A percentile compares a stretch with the other conserved stretches of the same genome.
Conservation (phyloP, 2,329 filamentous ascomycete species). For the Sporothrix pseudoabietina region DNA sequence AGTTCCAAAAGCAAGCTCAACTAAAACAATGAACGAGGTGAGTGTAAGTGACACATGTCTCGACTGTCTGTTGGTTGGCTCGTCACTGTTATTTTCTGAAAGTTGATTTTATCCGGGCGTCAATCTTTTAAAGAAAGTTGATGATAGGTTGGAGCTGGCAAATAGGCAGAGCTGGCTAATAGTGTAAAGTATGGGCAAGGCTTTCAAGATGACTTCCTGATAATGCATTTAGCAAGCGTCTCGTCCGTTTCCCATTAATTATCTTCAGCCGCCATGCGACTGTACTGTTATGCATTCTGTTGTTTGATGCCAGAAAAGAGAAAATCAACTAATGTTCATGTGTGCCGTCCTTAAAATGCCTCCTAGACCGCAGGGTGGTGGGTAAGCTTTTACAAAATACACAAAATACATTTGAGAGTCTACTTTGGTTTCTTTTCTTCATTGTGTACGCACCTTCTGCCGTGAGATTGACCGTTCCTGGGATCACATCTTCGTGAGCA, state of each 20-base stretch:
- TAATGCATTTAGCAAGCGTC: too few relatives aligned
- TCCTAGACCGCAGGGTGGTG: too few relatives aligned
- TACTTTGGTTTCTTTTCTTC: not conserved
- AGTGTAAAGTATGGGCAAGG: not conserved
- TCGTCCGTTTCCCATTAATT: too few relatives aligned
- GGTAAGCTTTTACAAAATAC: too few relatives aligned
- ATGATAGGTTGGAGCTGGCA: not conserved
- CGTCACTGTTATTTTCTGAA: not conserved
- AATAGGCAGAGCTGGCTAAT: not conserved
- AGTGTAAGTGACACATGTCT: not conserved
- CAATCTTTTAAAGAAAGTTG: not conserved
- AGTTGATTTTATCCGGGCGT: not conserved
- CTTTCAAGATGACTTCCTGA: too few relatives aligned
- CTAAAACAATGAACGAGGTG: not conserved
- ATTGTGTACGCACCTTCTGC: conserved; percentile 36
- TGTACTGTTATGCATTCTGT: too few relatives aligned
- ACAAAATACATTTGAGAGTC: too few relatives aligned
- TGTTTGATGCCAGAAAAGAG: too few relatives aligned
- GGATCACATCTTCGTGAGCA: conserved; percentile 38
- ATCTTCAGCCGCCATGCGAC: too few relatives aligned
- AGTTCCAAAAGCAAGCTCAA: not conserved
- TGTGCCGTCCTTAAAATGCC: too few relatives aligned
- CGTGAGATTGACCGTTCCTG: conserved; percentile 38
- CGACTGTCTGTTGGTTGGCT: not conserved
- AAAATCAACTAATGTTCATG: too few relatives aligned